Evolutionary conservation across 768 basidiomycete genomes (phyloP), one percentile per base, ranked within the genome.

Genomic region (Exsudoporus frostii): DNA sequence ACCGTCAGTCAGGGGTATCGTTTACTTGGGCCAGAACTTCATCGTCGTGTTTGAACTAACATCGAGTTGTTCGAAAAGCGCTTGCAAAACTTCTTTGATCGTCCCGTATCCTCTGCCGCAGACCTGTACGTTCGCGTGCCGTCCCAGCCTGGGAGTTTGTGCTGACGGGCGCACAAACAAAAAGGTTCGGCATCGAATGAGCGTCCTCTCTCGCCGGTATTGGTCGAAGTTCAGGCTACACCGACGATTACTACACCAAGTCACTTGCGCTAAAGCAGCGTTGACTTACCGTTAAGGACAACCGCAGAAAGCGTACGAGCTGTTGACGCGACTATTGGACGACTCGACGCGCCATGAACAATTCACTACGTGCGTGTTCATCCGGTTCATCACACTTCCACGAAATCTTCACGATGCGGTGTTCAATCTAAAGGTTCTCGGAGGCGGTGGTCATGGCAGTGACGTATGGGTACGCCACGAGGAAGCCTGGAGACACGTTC

Each of bases 1-100:
- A n/a, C n/a, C n/a, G n/a, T n/a, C n/a, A n/a, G n/a, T n/a, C n/a
- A n/a, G n/a, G n/a, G n/a, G n/a, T n/a, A n/a, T n/a, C n/a, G n/a
- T n/a, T n/a, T n/a, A n/a, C n/a, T n/a, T n/a, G n/a, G n/a, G n/a
- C n/a, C n/a, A n/a, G n/a, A n/a, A n/a, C n/a, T n/a, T n/a, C n/a
- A n/a, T n/a, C n/a, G n/a, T n/a, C n/a, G n/a, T n/a, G n/a, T n/a
- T n/a, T n/a, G n/a, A n/a, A n/a, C n/a, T n/a, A n/a, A n/a, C 29
- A 69, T 70, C 20, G 79, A 80, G 40, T 65, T 84, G 30, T 65
- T 84, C 30, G 82, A 83, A 34, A 79, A 74, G 59, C 74, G 78
- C 29, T 76, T 80, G 42, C 61, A 74, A 10, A 78, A 78, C 20
- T 83, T 83, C 60, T 83, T 79, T 42, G 56, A 58, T 44, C 45